phyloP scores from a whole-genome alignment of 768 basidiomycete genomes.

The Mrakia frigida region DNA sequence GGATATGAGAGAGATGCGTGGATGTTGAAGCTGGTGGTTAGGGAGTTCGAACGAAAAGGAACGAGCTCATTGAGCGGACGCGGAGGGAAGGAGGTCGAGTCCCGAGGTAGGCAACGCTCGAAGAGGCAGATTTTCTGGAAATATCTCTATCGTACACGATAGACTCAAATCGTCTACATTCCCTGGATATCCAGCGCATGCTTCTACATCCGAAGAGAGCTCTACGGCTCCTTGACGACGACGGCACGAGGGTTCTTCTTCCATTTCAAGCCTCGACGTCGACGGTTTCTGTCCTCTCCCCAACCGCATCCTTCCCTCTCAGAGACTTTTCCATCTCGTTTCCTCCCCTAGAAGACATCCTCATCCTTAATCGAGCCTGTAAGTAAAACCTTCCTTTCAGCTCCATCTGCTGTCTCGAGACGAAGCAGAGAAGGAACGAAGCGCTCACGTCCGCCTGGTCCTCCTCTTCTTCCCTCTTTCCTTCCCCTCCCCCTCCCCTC shows the following conservation, averaged over 20 bases:
- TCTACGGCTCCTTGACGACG: too few relatives aligned
- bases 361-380: neutral
- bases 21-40: too few relatives aligned
- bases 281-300: neutral
- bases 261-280: neutral
- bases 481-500: neutral
- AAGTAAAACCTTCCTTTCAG: neutral
- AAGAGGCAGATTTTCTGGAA: too few relatives aligned
- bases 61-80: too few relatives aligned
- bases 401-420: neutral
- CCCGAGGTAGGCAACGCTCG: too few relatives aligned
- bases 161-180: too few relatives aligned
- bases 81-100: too few relatives aligned
- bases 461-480: neutral
- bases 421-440: neutral
- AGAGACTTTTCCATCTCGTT: neutral
- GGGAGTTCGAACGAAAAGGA: too few relatives aligned
- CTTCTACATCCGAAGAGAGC: too few relatives aligned
- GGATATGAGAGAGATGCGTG: neutral
- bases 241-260: too few relatives aligned
- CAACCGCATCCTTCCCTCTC: neutral
- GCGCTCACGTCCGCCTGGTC: neutral
- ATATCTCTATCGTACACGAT: too few relatives aligned
- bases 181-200: too few relatives aligned
- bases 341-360: neutral